Evolutionary conservation across 345 rosid genomes (phyloP), one percentile per base, ranked within the genome.

Genomic region (Ceriops decandra): DNA sequence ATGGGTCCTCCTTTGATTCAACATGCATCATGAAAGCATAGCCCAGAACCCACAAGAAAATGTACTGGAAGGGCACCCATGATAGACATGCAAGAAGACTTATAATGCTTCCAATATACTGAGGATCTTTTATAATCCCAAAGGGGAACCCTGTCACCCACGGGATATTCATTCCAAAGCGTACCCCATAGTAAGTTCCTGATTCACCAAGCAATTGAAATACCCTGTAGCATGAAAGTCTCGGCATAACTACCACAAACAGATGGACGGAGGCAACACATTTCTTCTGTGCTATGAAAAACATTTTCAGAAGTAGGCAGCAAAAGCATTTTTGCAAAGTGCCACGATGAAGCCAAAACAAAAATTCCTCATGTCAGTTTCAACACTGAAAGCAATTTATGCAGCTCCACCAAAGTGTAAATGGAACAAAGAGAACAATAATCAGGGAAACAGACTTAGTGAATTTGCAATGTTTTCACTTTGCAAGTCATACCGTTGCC

Each of bases 131-230:
- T n/a, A 91, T 88, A 66, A 66, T 84, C 33, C 96, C 99, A 64
- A 95, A 91, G 42, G 99, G 97, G 56, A 95, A 95, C 72, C 83
- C 88, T 28, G 49, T 13, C 49, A 42, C 49, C 49, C 49, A 42
- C 5, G 19, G 17, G 49, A 42, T 42, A 42, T 13, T 15, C 49
- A 13, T 42, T 15, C 49, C 49, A 13, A 42, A 42, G 49, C 49
- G 49, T 13, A 42, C 49, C 13, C 49, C 49, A 42, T 93, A 95
- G 72, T 91, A 95, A 27, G 91, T 88, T 58, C 97, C 97, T 0
- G 95, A 70, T 83, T 95, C 96, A 77, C 97, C 97, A 51, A 95
- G 89, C 78, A 91, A 76, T 71, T 86, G 95, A 79, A 85, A 95
- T 13, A 91, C 97, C 85, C 96, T 91, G 87, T 67, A 76, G 62